These are phyloP conservation scores for Phytophthora foliorum DNA, from an alignment of 352 stramenopile species.

Conservation along the genomic window DNA sequence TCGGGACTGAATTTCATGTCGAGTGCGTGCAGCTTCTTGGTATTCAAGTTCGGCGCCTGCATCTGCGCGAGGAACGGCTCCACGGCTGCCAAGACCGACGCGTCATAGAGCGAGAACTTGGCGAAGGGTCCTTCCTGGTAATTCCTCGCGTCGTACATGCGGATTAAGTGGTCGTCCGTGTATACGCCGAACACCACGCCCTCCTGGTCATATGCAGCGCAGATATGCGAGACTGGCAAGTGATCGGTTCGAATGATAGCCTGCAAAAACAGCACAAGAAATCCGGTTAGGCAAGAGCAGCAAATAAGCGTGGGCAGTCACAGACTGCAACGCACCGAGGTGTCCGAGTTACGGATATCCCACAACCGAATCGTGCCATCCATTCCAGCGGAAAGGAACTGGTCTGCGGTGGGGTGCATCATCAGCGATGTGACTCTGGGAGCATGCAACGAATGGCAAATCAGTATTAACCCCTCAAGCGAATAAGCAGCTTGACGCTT, in stretches of 20 bases:
- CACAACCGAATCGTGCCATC: constrained; percentile 84
- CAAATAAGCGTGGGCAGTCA: not conserved
- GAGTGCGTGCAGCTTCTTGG: constrained; percentile 75
- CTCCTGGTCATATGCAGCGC: constrained; percentile 82
- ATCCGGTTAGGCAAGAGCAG: not conserved
- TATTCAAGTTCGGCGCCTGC: constrained; percentile 62
- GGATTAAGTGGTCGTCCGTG: constrained; percentile 86
- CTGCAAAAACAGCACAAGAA: constrained; percentile 31
- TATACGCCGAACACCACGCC: constrained; percentile 90
- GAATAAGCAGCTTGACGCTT: not conserved
- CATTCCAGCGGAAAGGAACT: constrained; percentile 85
- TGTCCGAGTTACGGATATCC: constrained; percentile 80
- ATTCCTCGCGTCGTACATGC: constrained; percentile 91
- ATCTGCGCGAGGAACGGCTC: constrained; percentile 68
- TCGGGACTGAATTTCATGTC: constrained; percentile 90
- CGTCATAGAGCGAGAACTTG: constrained; percentile 90
- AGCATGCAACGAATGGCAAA: constrained; percentile 6
- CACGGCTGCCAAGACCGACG: constrained; percentile 66
- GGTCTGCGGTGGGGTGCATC: constrained; percentile 88
- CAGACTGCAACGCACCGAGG: constrained; percentile 43
- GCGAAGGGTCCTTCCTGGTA: constrained; percentile 90
- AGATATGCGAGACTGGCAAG: constrained; percentile 72
- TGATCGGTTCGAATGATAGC: constrained; percentile 74
- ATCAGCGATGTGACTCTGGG: constrained; percentile 83
- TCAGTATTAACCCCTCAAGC: not conserved